phyloP scores from a whole-genome alignment of 345 rosid genomes.

The Bruguiera sexangula region DNA sequence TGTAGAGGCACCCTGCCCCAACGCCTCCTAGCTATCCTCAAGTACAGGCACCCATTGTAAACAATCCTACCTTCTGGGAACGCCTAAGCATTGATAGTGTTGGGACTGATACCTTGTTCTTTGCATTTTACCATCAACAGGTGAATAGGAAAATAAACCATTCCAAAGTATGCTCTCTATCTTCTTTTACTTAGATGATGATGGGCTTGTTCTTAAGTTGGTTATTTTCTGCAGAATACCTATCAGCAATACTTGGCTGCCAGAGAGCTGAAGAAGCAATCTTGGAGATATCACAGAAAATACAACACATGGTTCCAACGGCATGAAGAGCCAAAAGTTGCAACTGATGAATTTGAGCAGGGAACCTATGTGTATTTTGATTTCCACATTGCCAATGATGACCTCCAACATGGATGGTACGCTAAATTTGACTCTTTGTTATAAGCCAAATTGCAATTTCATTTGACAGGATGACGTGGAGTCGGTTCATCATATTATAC shows the following conservation, averaged over 20 bases:
- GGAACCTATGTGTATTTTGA: conserved; percentile 97
- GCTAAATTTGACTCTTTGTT: conserved; percentile 14
- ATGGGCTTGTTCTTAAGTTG: conserved; percentile 1
- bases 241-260: conserved; percentile 94
- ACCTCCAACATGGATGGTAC: conserved; percentile 85
- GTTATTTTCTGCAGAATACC: conserved; percentile 58
- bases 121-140: conserved; percentile 95
- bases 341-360: conserved; percentile 93
- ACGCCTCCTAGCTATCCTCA: conserved; percentile 90
- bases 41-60: conserved; percentile 82
- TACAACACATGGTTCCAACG: conserved; percentile 98
- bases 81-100: conserved; percentile 55
- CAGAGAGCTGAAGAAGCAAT: conserved; percentile 91
- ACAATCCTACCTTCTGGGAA: conserved; percentile 84
- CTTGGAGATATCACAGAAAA: conserved; percentile 98
- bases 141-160: conserved; percentile 30
- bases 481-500: background rate
- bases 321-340: conserved; percentile 90
- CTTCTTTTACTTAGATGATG: background rate
- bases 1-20: conserved; percentile 77
- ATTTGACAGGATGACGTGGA: background rate
- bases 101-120: conserved; percentile 84
- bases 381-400: conserved; percentile 81
- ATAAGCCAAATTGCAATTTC: background rate
- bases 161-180: conserved; percentile 2